These are phyloP conservation scores for Fusarium xyrophilum DNA, from an alignment of 2,329 filamentous ascomycete genomes.

Conservation along the genomic window DNA sequence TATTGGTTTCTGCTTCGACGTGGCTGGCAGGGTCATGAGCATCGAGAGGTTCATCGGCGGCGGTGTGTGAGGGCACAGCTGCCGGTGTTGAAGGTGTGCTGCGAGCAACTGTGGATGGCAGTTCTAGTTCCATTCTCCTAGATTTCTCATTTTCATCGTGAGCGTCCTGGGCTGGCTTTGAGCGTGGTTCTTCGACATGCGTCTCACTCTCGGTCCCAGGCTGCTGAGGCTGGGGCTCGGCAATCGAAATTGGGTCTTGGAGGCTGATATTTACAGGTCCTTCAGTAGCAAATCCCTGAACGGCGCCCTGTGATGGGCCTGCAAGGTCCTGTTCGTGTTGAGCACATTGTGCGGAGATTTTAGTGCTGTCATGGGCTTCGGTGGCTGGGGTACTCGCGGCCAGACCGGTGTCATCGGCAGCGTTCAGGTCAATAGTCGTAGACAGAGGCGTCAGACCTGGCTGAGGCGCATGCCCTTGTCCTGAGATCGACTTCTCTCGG, in stretches of 20 bases:
- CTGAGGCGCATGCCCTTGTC: neutral
- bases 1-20: neutral
- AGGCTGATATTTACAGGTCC: slow-evolving; percentile 11
- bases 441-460: neutral
- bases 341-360: slow-evolving; percentile 1
- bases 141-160: slow-evolving; percentile 23
- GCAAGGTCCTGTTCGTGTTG: slow-evolving; percentile 8
- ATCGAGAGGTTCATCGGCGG: neutral
- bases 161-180: slow-evolving; percentile 5
- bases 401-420: neutral
- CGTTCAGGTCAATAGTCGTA: neutral
- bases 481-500: slow-evolving; percentile 1
- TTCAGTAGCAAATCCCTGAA: neutral
- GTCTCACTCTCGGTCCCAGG: slow-evolving; percentile 5
- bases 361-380: neutral
- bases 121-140: slow-evolving; percentile 17
- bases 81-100: slow-evolving; percentile 3
- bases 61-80: slow-evolving; percentile 1
- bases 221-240: slow-evolving; percentile 11
- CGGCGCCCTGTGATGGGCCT: slow-evolving; percentile 19
- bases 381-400: neutral
- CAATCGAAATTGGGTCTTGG: slow-evolving; percentile 4
- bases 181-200: neutral
- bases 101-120: slow-evolving; percentile 8
- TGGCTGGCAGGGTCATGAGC: neutral